Evolutionary conservation across 2,329 filamentous ascomycete species (phyloP).

Genomic region (Xylariaceae sp.): DNA sequence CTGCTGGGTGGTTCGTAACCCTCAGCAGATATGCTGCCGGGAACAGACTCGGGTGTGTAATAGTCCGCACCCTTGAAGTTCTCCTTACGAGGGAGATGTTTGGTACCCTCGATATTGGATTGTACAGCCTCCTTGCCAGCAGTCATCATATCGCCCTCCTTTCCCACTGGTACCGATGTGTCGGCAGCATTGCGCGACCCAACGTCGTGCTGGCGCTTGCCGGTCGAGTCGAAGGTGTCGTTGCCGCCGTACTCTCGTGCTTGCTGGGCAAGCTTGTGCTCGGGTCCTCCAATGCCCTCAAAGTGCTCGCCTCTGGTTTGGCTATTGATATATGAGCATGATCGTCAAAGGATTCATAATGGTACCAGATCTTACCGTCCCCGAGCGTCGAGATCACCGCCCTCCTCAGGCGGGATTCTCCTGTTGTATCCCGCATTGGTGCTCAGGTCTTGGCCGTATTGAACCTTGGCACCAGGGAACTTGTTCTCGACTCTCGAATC

Average conservation of each 20-base stretch:
- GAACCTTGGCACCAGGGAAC: conserved; percentile 38
- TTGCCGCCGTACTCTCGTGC: conserved; percentile 29
- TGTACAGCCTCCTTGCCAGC: conserved; percentile 34
- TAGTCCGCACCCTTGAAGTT: conserved; percentile 38
- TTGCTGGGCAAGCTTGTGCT: conserved; percentile 32
- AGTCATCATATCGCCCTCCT: conserved; percentile 24
- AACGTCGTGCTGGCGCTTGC: conserved; percentile 8
- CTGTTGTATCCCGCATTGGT: conserved; percentile 43
- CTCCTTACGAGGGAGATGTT: conserved; percentile 31
- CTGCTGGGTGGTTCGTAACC: conserved; percentile 37
- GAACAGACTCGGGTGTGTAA: conserved; percentile 36
- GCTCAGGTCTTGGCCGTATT: conserved; percentile 38
- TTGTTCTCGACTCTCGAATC: conserved; percentile 37
- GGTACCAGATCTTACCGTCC: conserved; percentile 33
- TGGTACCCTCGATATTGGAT: conserved; percentile 34
- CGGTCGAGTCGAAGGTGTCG: conserved; percentile 28
- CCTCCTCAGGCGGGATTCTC: conserved; percentile 41
- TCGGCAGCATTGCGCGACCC: conserved; percentile 14
- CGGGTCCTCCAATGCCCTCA: conserved; percentile 39
- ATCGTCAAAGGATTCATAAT: background rate
- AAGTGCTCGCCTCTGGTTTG: conserved; percentile 40
- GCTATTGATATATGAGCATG: conserved; percentile 31
- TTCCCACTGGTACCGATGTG: conserved; percentile 28
- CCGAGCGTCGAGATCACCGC: conserved; percentile 38
- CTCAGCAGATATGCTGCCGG: conserved; percentile 38